These are phyloP conservation scores for Sporothrix mexicana DNA, from an alignment of 2,329 filamentous ascomycete species.

Conservation along the genomic window DNA sequence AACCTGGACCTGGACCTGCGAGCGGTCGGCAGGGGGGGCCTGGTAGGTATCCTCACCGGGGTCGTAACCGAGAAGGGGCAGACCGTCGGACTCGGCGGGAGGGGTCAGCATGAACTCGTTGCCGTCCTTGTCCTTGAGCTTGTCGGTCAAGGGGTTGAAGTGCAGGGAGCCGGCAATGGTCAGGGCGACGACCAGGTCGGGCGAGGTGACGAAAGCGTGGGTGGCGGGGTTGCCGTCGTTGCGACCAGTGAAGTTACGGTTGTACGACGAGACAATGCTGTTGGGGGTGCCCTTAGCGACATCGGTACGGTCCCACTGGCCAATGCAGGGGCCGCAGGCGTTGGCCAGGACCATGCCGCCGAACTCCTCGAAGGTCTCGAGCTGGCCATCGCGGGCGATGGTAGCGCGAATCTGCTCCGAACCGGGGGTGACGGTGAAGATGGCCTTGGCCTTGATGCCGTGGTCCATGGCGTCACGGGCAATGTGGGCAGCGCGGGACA, in stretches of 20 bases:
- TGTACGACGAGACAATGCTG: constrained; percentile 98
- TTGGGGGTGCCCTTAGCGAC: constrained; percentile 95
- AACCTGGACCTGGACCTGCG: constrained; percentile 76
- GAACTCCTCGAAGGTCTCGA: constrained; percentile 94
- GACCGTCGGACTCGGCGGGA: constrained; percentile 75
- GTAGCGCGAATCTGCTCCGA: constrained; percentile 97
- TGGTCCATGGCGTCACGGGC: constrained; percentile 89
- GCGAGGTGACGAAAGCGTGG: constrained; percentile 56
- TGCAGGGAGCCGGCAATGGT: constrained; percentile 55
- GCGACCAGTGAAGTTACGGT: constrained; percentile 99
- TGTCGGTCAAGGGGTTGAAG: constrained; percentile 96
- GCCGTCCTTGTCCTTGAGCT: constrained; percentile 90
- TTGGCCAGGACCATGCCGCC: constrained; percentile 94
- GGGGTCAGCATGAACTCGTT: constrained; percentile 90
- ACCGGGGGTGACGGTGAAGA: constrained; percentile 94
- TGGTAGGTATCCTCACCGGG: constrained; percentile 92
- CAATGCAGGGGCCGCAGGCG: constrained; percentile 90
- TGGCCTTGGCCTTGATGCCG: constrained; percentile 89
- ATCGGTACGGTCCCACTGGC: constrained; percentile 92
- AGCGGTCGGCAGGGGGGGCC: constrained; percentile 83
- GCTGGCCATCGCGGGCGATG: constrained; percentile 86
- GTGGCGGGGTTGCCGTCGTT: constrained; percentile 67
- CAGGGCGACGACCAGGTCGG: constrained; percentile 53
- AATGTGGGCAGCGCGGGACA: constrained; percentile 91
- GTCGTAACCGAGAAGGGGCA: constrained; percentile 85